Evolutionary conservation across 2,329 filamentous ascomycete species (phyloP), one percentile per base, ranked within the genome.

Genomic region (Trichophyton verrucosum): DNA sequence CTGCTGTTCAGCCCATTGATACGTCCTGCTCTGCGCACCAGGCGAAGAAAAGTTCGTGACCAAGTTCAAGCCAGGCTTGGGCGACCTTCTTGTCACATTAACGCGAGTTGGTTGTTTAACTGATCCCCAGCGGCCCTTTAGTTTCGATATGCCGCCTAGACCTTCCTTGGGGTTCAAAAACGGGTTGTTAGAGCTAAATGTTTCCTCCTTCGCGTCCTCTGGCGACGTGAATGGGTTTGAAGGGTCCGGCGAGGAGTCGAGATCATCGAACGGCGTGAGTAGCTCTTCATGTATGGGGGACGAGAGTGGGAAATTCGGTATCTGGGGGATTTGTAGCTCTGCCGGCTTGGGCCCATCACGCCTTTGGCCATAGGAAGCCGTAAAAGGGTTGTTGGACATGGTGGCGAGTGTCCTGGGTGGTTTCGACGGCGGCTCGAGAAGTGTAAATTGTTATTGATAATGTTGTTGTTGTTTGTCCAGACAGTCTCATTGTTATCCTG

Each of bases 201-300:
- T 36, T 49, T 58, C 20, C 9, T 44, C 6, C 13, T 3, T 66
- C 63, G 15, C 66, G 64, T 60, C 70, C 68, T 68, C 64, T 1
- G 72, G 62, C 38, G 68, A 72, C n/a, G 69, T 66, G 55, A 73
- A 72, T 1, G 70, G 71, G 27, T 68, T 67, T 15, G 63, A 66
- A 13, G 65, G 66, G 58, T 69, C 67, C 58, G 69, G 49, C 20
- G 69, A 67, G 6, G 63, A 63, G 55, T 62, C 64, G 0, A 68
- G 69, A 2, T 73, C 74, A 17, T 68, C 69, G 6, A 69, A 71
- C 0, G 74, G 75, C 57, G 72, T 75, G 2, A 69, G 62, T 40
- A 75, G 66, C 61, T 77, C 75, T 59, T 76, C 75, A 20, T 64
- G 72, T 61, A 77, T 77, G 0, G 75, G 75, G 9, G 75, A 77